Evolutionary conservation across 768 basidiomycete genomes (phyloP), one percentile per base, ranked within the genome.

Genomic region (Naematelia encephala): DNA sequence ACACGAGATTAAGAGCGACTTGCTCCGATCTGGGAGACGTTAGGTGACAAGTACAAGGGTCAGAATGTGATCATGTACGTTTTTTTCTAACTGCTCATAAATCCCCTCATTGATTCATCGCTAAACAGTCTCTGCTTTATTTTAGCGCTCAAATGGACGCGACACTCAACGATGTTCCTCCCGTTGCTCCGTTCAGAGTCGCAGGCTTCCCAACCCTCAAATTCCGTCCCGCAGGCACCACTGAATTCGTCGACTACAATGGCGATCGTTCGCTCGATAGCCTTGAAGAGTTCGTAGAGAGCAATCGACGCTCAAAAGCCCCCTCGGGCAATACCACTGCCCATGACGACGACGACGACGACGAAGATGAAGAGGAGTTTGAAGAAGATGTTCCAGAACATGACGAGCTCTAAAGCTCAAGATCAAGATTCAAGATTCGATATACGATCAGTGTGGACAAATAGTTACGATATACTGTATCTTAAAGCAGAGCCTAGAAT

Each of bases 151-250:
- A 98, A 80, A 86, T 98, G 81, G 96, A 99, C 66, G 90, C 91
- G 1, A 87, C 87, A 59, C 92, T 96, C 79, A 99, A 99, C 77
- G 96, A 99, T 76, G 82, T 99, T 14, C 94, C 96, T 48, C 81
- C 86, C 19, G 84, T 84, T n/a, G 84, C 87, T 59, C 85, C 87
- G 28, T 98, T 99, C 90, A 85, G 86, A 54, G 79, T 98, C 59
- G 70, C 81, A 56, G 90, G 91, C 27, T 79, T 78, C 78, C 94
- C 96, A 5, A 98, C 96, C 4, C 75, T 98, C 73, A 98, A 98
- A 77, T 94, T 99, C 84, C 93, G 92, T 81, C 83, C 86, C 3
- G 94, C 96, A 13, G 94, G 94, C 47, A 80, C 84, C 21, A 80
- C 82, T 55, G 86, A 90, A 52, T 99, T 93, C 81, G 79, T 93